These are phyloP conservation scores for Cymbopogon citratus DNA, from an alignment of 176 grass and related monocot species.

Conservation along the genomic window DNA sequence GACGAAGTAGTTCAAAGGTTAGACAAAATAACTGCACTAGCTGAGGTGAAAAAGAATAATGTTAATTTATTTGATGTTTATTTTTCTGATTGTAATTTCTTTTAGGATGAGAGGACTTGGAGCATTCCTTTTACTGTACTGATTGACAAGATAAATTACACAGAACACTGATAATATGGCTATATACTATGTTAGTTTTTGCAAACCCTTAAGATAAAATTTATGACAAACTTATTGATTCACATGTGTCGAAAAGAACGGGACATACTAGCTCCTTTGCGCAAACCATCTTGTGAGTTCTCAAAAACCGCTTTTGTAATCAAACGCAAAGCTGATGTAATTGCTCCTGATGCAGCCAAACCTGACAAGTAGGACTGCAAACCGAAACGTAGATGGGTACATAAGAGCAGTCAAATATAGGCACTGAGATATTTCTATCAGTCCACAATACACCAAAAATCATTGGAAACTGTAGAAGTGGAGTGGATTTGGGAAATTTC, in stretches of 20 bases:
- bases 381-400: background rate
- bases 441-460: background rate
- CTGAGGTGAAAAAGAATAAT: background rate
- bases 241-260: background rate
- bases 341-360: too few species aligned
- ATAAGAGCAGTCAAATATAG: background rate
- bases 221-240: background rate
- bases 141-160: background rate
- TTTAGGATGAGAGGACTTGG: background rate
- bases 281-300: background rate
- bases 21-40: background rate
- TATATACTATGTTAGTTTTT: background rate
- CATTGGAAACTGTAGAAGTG: background rate
- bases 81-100: background rate
- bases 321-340: background rate
- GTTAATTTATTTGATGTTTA: background rate
- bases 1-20: background rate
- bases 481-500: too few species aligned
- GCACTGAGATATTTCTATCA: background rate
- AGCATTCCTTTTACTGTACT: background rate
- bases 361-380: constrained; percentile 13
- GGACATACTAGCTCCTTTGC: constrained; percentile 12
- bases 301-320: constrained; percentile 7
- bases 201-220: background rate
- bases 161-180: background rate